These are phyloP conservation scores for Termitomyces sp. DNA, from an alignment of 768 basidiomycete species.

Conservation along the genomic window DNA sequence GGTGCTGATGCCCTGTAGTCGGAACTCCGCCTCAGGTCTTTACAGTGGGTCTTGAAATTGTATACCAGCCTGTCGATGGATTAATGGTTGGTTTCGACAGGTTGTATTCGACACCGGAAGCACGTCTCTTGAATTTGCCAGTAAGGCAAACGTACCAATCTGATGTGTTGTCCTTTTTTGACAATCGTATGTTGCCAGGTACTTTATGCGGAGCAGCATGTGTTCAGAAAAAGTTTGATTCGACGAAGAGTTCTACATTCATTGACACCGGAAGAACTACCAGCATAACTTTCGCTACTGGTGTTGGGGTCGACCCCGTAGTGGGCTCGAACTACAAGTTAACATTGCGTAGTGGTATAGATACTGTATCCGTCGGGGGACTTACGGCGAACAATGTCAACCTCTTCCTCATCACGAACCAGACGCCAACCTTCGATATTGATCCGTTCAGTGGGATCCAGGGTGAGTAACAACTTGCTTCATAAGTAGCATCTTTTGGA, in stretches of 20 bases:
- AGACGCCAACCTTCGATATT: constrained; percentile 48
- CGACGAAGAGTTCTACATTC: constrained; percentile 48
- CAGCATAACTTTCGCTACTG: constrained; percentile 52
- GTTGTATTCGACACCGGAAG: constrained; percentile 63
- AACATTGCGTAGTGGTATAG: constrained; percentile 39
- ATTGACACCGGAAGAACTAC: constrained; percentile 36
- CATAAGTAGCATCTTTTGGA: not conserved
- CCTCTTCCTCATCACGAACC: constrained; percentile 50
- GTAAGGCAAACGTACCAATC: constrained; percentile 22
- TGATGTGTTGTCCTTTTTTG: not conserved
- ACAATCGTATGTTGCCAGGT: constrained; percentile 21
- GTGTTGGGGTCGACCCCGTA: constrained; percentile 54
- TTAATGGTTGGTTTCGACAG: constrained; percentile 13
- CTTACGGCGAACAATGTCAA: constrained; percentile 32
- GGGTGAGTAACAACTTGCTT: constrained; percentile 26
- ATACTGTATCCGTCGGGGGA: constrained; percentile 49
- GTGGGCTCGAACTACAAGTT: constrained; percentile 43
- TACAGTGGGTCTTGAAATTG: constrained; percentile 24
- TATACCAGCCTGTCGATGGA: not conserved
- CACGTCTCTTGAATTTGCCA: constrained; percentile 43
- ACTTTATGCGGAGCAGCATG: constrained; percentile 45
- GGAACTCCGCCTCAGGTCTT: constrained; percentile 52
- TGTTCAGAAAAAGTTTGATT: constrained; percentile 42
- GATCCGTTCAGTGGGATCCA: constrained; percentile 58
- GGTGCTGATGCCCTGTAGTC: constrained; percentile 24